These are phyloP conservation scores for Pseudogymnoascus verrucosus DNA, from an alignment of 2,329 filamentous ascomycete genomes.

Conservation along the genomic window DNA sequence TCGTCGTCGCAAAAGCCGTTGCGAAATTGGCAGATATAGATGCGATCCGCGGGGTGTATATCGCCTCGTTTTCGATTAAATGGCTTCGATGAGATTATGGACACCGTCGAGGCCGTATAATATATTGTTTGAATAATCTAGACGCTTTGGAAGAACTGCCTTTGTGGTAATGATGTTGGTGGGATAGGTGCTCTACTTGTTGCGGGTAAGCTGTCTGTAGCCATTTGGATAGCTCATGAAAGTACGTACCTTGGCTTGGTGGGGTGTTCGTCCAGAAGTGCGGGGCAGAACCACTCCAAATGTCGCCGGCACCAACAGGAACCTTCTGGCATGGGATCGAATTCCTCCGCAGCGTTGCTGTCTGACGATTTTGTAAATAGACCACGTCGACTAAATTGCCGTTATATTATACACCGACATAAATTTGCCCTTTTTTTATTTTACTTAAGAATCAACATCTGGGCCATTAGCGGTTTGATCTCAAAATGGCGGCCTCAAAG, in stretches of 20 bases:
- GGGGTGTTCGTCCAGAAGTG: background rate
- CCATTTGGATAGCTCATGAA: background rate
- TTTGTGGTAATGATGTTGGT: background rate
- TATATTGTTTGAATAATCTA: background rate
- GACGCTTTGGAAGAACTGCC: background rate
- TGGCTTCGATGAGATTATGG: background rate
- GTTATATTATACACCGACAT: background rate
- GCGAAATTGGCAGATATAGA: background rate
- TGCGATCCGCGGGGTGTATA: background rate
- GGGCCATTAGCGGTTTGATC: background rate
- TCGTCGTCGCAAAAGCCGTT: background rate
- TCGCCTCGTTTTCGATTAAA: background rate
- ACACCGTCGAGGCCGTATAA: background rate
- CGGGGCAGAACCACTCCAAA: background rate
- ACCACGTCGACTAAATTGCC: background rate
- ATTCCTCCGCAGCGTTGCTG: background rate
- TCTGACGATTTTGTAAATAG: background rate
- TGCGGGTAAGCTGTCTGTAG: background rate
- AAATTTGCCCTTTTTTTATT: background rate
- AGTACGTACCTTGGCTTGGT: background rate
- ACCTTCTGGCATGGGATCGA: slow-evolving; percentile 2
- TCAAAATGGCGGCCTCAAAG: background rate
- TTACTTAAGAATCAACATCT: background rate
- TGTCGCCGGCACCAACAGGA: background rate
- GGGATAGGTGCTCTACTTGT: background rate